These are phyloP conservation scores for Antrodiella citrinella DNA, from an alignment of 768 basidiomycete species.

Conservation along the genomic window DNA sequence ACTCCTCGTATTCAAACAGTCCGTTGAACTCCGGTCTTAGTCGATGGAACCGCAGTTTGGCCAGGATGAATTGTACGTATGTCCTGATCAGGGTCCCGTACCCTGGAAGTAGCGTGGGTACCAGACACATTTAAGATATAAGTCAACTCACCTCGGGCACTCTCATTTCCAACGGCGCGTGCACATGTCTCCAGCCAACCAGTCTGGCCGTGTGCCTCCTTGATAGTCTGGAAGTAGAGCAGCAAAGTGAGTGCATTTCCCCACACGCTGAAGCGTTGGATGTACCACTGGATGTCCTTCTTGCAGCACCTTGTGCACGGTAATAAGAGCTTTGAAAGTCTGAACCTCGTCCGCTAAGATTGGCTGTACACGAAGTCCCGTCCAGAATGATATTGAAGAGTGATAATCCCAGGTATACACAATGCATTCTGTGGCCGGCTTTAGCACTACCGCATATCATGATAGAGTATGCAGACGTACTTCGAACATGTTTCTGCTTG, in stretches of 20 bases:
- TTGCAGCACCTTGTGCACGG: constrained; percentile 95
- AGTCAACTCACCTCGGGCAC: constrained; percentile 52
- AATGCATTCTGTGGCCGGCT: constrained; percentile 73
- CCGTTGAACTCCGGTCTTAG: constrained; percentile 97
- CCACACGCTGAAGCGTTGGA: constrained; percentile 21
- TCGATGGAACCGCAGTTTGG: constrained; percentile 93
- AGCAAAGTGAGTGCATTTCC: too few species aligned
- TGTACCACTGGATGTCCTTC: constrained; percentile 92
- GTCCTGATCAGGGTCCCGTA: constrained; percentile 91
- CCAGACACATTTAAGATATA: not conserved
- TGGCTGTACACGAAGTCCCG: constrained; percentile 91
- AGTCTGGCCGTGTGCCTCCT: constrained; percentile 94
- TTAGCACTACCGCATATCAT: not conserved
- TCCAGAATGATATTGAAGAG: constrained; percentile 96
- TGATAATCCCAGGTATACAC: constrained; percentile 99
- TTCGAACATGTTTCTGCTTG: constrained; percentile 99
- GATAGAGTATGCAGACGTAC: constrained; percentile 41
- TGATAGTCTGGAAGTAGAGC: constrained; percentile 62
- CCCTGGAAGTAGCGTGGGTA: too few species aligned
- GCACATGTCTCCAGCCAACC: constrained; percentile 98
- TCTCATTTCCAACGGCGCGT: constrained; percentile 75
- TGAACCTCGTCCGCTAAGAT: constrained; percentile 96
- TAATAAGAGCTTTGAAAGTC: constrained; percentile 97
- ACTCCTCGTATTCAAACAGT: constrained; percentile 98
- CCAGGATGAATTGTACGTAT: constrained; percentile 92